Conservation (phyloP, 2,329 filamentous ascomycete genomes). For the Fusarium chuoi region DNA sequence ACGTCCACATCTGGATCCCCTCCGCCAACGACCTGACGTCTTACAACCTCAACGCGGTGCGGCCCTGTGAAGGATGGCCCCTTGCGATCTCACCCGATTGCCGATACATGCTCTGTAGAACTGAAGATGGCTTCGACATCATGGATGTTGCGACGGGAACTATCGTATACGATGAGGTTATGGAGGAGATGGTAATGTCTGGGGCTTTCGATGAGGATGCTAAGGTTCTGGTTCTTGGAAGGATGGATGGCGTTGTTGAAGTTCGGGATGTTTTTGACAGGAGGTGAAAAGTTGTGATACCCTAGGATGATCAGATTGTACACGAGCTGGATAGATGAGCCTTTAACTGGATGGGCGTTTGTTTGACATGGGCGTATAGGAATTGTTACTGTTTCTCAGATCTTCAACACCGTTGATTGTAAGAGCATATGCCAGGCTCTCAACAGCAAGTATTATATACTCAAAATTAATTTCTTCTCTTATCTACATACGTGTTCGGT, state of each 20-base stretch:
- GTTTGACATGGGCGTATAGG: neutral
- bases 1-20: conserved; percentile 53
- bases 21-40: conserved; percentile 47
- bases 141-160: conserved; percentile 51
- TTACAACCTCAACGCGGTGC: conserved; percentile 50
- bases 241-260: conserved; percentile 49
- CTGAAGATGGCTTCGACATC: conserved; percentile 55
- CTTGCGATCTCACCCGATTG: conserved; percentile 53
- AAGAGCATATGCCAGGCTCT: conserved; percentile 25
- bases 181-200: conserved; percentile 47
- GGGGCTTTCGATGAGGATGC: conserved; percentile 50
- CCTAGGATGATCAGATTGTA: conserved; percentile 10
- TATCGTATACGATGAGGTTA: conserved; percentile 44
- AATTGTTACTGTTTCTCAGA: neutral
- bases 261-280: conserved; percentile 46
- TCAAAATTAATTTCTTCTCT: neutral
- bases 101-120: conserved; percentile 52
- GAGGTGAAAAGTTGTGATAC: conserved; percentile 37
- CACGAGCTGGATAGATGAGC: neutral
- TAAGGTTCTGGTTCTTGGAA: conserved; percentile 47
- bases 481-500: neutral
- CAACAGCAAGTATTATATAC: neutral
- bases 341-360: neutral
- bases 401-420: conserved; percentile 10
- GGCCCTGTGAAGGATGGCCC: conserved; percentile 53